Evolutionary conservation across 2,329 filamentous ascomycete genomes (phyloP).

Genomic region (Stylonectria norvegica): DNA sequence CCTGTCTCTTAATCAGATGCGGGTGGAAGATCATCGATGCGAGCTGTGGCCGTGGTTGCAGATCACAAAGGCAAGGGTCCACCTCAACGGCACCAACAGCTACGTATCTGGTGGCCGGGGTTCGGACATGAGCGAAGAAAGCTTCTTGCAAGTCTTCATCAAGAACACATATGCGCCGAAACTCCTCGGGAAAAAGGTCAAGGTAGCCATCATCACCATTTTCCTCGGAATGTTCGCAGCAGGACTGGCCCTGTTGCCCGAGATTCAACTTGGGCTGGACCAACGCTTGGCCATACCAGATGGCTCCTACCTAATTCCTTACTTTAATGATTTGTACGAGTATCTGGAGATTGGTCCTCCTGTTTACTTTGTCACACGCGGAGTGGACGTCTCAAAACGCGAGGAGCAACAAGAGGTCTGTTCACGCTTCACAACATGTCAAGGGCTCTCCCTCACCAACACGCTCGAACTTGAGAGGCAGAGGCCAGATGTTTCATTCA

Average conservation of each 20-base stretch:
- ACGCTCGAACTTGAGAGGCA: constrained; percentile 93
- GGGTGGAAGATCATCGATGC: constrained; percentile 82
- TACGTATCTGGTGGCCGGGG: constrained; percentile 54
- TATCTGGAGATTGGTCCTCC: constrained; percentile 91
- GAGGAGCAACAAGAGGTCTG: constrained; percentile 81
- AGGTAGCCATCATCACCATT: constrained; percentile 69
- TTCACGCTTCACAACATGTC: constrained; percentile 85
- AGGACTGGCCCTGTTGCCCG: constrained; percentile 78
- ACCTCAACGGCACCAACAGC: constrained; percentile 57
- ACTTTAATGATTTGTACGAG: constrained; percentile 92
- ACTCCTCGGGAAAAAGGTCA: constrained; percentile 76
- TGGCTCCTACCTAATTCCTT: constrained; percentile 90
- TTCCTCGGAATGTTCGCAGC: constrained; percentile 88
- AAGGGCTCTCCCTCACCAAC: constrained; percentile 79
- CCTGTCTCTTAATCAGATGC: constrained; percentile 82
- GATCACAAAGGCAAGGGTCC: constrained; percentile 68
- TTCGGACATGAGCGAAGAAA: constrained; percentile 79
- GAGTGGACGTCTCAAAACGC: constrained; percentile 74
- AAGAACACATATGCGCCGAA: constrained; percentile 82
- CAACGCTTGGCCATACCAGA: constrained; percentile 92
- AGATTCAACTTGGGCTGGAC: constrained; percentile 82
- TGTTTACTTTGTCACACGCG: constrained; percentile 89
- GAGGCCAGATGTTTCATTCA: constrained; percentile 80
- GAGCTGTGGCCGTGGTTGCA: constrained; percentile 91
- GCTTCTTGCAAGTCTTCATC: constrained; percentile 79